Evolutionary conservation across 257 asterid species (phyloP), one percentile per base, ranked within the genome.

Genomic region (Gentiana straminea): DNA sequence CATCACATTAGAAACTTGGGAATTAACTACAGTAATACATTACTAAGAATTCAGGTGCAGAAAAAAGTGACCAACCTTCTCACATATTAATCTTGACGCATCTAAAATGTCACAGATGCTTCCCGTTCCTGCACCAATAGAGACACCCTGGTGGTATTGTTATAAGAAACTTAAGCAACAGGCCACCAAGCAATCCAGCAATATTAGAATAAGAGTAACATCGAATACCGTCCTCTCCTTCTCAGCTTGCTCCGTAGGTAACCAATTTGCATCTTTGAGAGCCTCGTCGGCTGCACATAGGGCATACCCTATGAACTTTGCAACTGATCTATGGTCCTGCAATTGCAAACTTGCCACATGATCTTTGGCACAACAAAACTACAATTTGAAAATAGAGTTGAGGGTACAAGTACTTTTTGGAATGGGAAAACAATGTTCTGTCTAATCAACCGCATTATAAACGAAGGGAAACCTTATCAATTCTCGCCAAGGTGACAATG

Each of bases 51-150:
- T 15, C 24, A 15, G 24, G 24, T 15, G 46, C 24, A 58, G 55
- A 59, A 11, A 54, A 54, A 48, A 62, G 49, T 58, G 55, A 63
- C 62, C 15, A 55, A 90, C 98, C 96, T 91, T 91, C 64, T 83
- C 98, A 67, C 71, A 84, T 45, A 87, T 81, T 81, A 91, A 51
- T 71, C 77, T 83, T 59, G 97, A 87, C 60, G 97, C 96, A 61
- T 91, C 95, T 72, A 91, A 68, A 66, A 85, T 77, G 62, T 91
- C 98, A 65, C 82, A 65, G 68, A 91, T 83, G 80, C 97, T 79
- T 62, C 98, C 97, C 59, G 84, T 91, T 72, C 97, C 98, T 3
- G 95, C 98, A 75, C 98, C 98, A 64, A 91, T 83, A 62, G 98
- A 91, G 65, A 91, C 98, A 64, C 98, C 98, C 98, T 90, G 79